phyloP scores from a whole-genome alignment of 371 early-diverging fungal genomes.

The Dichotomocladium elegans region DNA sequence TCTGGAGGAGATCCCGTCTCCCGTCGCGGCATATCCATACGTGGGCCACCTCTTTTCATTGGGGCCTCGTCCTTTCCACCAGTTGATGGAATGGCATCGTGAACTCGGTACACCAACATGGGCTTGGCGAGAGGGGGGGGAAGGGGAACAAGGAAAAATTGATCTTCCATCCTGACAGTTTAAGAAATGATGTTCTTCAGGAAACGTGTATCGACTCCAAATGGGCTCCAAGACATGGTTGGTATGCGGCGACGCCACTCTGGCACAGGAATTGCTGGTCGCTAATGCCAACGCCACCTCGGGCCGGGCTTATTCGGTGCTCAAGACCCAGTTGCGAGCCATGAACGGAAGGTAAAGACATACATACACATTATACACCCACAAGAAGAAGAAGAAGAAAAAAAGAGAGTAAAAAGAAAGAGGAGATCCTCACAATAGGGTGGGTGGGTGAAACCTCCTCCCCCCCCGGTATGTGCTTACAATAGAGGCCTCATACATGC shows the following conservation, averaged over 20 bases:
- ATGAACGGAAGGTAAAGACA: slow-evolving; percentile 12
- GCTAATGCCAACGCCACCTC: slow-evolving; percentile 5
- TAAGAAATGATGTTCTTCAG: too few relatives aligned
- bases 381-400: too few relatives aligned
- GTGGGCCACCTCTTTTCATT: slow-evolving; percentile 2
- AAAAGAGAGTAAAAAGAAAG: too few relatives aligned
- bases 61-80: background rate
- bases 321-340: slow-evolving; percentile 8
- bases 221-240: slow-evolving; percentile 20
- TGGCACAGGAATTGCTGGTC: slow-evolving; percentile 20
- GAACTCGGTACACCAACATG: too few relatives aligned
- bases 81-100: slow-evolving; percentile 9
- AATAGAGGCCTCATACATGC: background rate
- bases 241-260: slow-evolving; percentile 11
- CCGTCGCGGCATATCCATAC: background rate
- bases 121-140: too few relatives aligned
- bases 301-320: slow-evolving; percentile 2
- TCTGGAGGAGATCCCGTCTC: background rate
- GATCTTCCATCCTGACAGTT: too few relatives aligned
- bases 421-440: too few relatives aligned
- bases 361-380: background rate
- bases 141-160: too few relatives aligned
- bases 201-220: slow-evolving; percentile 9
- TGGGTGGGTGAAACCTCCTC: too few relatives aligned
- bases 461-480: too few relatives aligned